phyloP scores from a whole-genome alignment of 257 asterid genomes.

The Petunia secreta region DNA sequence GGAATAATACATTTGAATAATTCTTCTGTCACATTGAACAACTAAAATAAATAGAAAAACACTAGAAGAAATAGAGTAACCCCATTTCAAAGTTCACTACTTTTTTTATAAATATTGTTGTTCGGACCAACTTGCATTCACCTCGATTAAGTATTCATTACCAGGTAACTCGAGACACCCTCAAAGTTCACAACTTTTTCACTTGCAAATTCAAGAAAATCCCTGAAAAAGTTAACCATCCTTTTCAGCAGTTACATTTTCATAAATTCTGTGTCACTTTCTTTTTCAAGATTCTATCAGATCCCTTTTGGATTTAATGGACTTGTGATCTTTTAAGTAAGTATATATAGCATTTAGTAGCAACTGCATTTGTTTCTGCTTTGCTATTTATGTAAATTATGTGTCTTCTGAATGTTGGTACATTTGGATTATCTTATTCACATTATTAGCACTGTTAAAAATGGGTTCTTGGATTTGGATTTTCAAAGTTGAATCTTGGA shows the following conservation, averaged over 20 bases:
- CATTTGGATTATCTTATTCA: background rate
- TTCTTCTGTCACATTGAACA: slow-evolving; percentile 27
- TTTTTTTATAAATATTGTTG: background rate
- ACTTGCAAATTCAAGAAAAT: slow-evolving; percentile 12
- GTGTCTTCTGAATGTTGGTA: background rate
- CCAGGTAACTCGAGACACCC: no score
- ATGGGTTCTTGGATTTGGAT: slow-evolving; percentile 31
- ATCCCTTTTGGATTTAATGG: slow-evolving; percentile 45
- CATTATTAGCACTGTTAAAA: slow-evolving; percentile 17
- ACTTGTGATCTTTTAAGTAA: slow-evolving; percentile 44
- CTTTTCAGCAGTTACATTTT: background rate
- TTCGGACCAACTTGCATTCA: no score
- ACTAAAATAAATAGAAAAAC: background rate
- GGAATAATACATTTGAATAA: slow-evolving; percentile 34
- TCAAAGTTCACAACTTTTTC: slow-evolving; percentile 13
- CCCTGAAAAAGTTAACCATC: background rate
- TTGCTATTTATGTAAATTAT: slow-evolving; percentile 16
- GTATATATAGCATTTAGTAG: slow-evolving; percentile 8
- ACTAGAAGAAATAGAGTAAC: slow-evolving; percentile 13
- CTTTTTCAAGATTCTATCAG: slow-evolving; percentile 36
- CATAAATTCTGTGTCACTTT: background rate
- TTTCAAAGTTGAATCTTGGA: slow-evolving; percentile 35
- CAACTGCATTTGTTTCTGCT: slow-evolving; percentile 22
- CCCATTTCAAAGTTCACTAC: slow-evolving; percentile 19
- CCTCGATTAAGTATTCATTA: no score